Base-by-base conservation (phyloP, 2,329 filamentous ascomycete species). In the Graphilbum ipis-grandicollis region DNA sequence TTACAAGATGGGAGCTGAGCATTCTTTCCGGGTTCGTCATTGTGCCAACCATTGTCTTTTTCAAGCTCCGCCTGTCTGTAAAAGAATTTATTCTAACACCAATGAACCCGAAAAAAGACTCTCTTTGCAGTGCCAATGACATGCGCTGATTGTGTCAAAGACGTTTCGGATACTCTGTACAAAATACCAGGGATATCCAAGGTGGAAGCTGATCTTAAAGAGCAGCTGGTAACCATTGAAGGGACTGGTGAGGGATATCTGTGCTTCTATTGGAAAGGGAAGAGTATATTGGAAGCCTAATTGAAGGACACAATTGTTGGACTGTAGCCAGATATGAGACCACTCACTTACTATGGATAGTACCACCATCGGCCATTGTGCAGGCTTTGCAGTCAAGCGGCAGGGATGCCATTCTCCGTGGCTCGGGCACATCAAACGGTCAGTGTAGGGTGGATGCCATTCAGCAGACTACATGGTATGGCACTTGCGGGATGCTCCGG, bases 51-150 rank as follows among this genome's bases (percentile, higher is more conserved):
- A n/a, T n/a, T n/a, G n/a, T n/a, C n/a, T n/a, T n/a, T n/a, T n/a
- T n/a, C n/a, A n/a, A n/a, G n/a, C n/a, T n/a, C 39, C 30, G 19
- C 17, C 9, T 22, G 17, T 8, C 10, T 13, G 21, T 28, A 28
- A 31, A 15, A 18, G 13, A 12, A 18, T 15, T 17, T 17, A 7
- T 41, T 28, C 26, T 28, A 13, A 28, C 14, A 7, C 14, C 6
- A 19, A 37, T 10, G 19, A 25, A 21, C 34, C 23, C 5, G 4
- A 12, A 9, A 48, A 51, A 48, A 96, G 79, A 93, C 88, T 42
- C 79, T 88, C 45, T 96, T 96, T 57, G 85, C 88, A 44, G 90
- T 96, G 48, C 86, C 85, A 38, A 77, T 96, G 65, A 84, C 77
- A 59, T 96, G 90, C 62, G 79, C 93, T 49, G 66, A 70, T 52